Base-by-base conservation (phyloP, 2,329 filamentous ascomycete genomes). In the Gliomastix tumulicola region DNA sequence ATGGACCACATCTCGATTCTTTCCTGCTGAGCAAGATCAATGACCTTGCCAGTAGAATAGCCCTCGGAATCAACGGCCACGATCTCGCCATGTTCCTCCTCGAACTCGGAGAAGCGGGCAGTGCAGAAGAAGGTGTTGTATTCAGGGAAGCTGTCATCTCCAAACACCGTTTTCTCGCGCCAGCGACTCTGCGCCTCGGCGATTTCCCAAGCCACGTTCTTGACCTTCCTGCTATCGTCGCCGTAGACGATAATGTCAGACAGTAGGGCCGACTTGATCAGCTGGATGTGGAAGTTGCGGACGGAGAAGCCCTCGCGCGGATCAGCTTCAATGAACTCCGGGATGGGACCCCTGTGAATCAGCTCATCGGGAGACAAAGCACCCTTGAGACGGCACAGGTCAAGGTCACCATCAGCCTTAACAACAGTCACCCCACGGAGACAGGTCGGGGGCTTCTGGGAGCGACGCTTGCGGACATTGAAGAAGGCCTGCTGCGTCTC, bases 201-300 rank as follows among this genome's bases (percentile, higher is more conserved):
- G 36, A 96, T 76, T 54, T 64, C 77, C 71, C 62, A 84, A 49
- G 56, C 76, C 17, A 94, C 64, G 39, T 81, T 79, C 36, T 75
- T 71, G 32, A 76, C 73, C 19, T 74, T 62, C 3, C 69, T 70
- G 25, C 68, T 63, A 45, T 87, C 76, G 37, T 90, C 84, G 11
- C 88, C 88, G 54, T 98, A 98, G 2, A 98, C 76, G 28, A 98
- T 74, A 44, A 98, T 87, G 56, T 98, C 92, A 1, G 89, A 96
- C 8, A 92, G 76, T 45, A 84, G 78, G 37, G 89, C 89, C 45
- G 86, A 68, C 58, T 98, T 98, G 40, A 84, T 84, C 1, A 86
- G 76, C 59, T 98, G 92, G 27, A 97, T 97, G 50, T 97, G 90
- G 54, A 98, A 98, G 57, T 97, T 97, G 32, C 92, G 79, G 30